Percentiles rank a stretch among this genome's conserved stretches.
phyloP scores from a whole-genome alignment of 257 asterid species.

The Solanum chaucha region DNA sequence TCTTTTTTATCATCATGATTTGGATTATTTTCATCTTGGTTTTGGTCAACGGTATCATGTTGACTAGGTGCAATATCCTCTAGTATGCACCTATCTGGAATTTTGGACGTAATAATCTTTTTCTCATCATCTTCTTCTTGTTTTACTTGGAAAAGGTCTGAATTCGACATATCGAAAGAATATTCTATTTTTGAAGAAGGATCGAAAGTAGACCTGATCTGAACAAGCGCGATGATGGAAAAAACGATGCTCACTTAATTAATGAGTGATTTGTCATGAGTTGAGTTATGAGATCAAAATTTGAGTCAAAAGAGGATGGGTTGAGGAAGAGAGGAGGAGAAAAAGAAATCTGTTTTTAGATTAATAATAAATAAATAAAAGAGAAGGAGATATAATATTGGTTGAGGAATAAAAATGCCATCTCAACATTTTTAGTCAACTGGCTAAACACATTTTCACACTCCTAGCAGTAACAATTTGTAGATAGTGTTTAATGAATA shows the following conservation, averaged over 20 bases:
- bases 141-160: neutral
- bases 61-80: neutral
- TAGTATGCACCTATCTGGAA: neutral
- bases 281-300: neutral
- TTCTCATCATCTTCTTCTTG: neutral
- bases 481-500: neutral
- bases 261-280: neutral
- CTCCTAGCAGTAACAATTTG: neutral
- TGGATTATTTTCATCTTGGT: neutral
- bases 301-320: neutral
- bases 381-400: neutral
- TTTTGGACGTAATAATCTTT: neutral
- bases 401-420: neutral
- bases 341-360: neutral
- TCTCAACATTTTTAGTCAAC: neutral
- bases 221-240: neutral
- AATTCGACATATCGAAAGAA: neutral
- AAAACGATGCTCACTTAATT: neutral
- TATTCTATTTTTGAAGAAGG: neutral
- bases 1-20: neutral
- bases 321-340: neutral
- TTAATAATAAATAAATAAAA: neutral
- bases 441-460: neutral
- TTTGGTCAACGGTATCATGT: neutral
- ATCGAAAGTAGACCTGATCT: neutral